Evolutionary conservation across 192 early-diverging fungal genomes (phyloP), one percentile per base, ranked within the genome.

Genomic region (Dimargaris cristalligena): DNA sequence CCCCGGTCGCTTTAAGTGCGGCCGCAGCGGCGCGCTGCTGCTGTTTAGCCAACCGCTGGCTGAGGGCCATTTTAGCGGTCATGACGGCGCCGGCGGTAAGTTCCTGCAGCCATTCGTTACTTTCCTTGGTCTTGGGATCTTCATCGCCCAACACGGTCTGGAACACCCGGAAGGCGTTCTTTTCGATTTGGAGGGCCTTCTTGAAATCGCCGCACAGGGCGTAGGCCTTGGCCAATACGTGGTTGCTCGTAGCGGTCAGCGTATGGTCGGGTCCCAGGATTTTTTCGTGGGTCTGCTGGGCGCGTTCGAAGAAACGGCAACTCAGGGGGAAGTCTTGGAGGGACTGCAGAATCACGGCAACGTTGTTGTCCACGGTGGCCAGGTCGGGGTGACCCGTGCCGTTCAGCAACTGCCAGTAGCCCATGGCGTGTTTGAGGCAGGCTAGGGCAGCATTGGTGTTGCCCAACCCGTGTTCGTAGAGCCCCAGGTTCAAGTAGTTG

Each of bases 401-500:
- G 64, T 78, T 82, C 38, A 93, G 76, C 60, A 94, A 65, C 60
- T 86, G 72, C 85, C 87, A 87, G 54, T 84, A 80, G 60, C 81
- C 78, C 64, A 90, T 65, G 0, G 91, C 89, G 66, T 92, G 92
- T 20, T 77, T 72, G 73, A 94, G 78, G 46, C 86, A 84, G 31
- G 77, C 78, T 58, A 97, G 78, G 20, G 83, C 89, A 44, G 65
- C 35, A 23, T 63, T 52, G 0, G 77, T 79, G 62, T 88, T 79
- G 14, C 85, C 88, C 63, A 77, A 70, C 13, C 83, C 76, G 59
- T 84, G 87, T 78, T 98, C 94, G 71, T 89, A 94, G 64, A 88
- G 74, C 34, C 85, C 91, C 63, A 98, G 73, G 61, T 92, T 91
- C 52, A 91, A 65, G 75, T 96, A 97, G 68, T 87, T 83, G 74